phyloP scores from a whole-genome alignment of 805 yeast species.

The Wickerhamiella siamensis region DNA sequence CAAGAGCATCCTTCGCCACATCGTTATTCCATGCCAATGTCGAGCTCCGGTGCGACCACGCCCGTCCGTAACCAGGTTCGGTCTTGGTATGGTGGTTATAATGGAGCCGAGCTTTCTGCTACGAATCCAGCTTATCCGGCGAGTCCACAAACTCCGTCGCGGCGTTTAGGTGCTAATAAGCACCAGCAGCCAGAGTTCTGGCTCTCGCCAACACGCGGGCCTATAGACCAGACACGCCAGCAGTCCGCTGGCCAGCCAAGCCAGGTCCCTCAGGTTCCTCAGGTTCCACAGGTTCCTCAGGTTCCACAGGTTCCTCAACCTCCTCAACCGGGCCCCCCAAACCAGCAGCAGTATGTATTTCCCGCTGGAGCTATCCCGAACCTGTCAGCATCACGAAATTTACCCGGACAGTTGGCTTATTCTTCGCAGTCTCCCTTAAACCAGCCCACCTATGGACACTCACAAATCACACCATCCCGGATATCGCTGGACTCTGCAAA shows the following conservation, averaged over 20 bases:
- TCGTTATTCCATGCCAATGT: neutral
- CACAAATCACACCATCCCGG: too few species aligned
- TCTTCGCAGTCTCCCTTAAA: neutral
- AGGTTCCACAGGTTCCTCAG: too few species aligned
- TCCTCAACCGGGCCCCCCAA: too few species aligned
- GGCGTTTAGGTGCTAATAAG: neutral
- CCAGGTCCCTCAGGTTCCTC: too few species aligned
- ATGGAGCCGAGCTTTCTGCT: neutral
- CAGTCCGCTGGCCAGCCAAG: too few species aligned
- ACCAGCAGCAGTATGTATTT: neutral
- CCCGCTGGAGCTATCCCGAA: neutral
- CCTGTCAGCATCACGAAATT: neutral
- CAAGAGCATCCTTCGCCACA: neutral
- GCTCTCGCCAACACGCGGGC: neutral
- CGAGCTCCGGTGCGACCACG: conserved; percentile 1
- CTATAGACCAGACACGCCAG: neutral
- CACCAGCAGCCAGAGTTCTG: too few species aligned
- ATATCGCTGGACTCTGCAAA: neutral
- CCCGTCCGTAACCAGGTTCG: conserved; percentile 4
- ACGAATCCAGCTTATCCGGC: conserved; percentile 3
- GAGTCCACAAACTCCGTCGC: conserved; percentile 1
- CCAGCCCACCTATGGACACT: neutral
- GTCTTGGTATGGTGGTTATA: conserved; percentile 2
- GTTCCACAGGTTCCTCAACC: too few species aligned
- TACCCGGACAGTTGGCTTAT: neutral